phyloP scores from a whole-genome alignment of 768 basidiomycete species.

The Mycena haematopus region DNA sequence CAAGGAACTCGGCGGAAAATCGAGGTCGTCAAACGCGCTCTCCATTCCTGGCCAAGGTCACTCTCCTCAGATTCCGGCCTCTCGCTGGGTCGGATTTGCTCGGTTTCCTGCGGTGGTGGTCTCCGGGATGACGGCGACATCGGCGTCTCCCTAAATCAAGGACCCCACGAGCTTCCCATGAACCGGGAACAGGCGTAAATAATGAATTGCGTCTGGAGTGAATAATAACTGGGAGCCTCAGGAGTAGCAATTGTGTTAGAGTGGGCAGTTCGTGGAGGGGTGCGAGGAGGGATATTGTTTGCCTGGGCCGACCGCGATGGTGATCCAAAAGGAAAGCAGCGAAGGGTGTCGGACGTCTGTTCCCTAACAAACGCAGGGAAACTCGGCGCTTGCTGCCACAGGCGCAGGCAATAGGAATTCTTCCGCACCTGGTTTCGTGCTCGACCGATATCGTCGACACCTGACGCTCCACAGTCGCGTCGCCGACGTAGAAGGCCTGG shows the following conservation, averaged over 20 bases:
- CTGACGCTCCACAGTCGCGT: background rate
- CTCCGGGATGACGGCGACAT: conserved; percentile 24
- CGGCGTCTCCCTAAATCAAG: conserved; percentile 8
- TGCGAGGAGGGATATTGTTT: conserved; percentile 36
- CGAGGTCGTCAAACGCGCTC: conserved; percentile 48
- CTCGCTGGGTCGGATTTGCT: conserved; percentile 30
- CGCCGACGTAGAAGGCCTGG: conserved; percentile 9
- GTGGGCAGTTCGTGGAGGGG: conserved; percentile 45
- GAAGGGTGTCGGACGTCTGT: conserved; percentile 31
- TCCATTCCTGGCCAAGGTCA: conserved; percentile 42
- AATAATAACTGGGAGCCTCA: conserved; percentile 38
- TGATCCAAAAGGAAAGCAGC: conserved; percentile 37
- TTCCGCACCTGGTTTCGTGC: conserved; percentile 4
- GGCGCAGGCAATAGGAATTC: conserved; percentile 9
- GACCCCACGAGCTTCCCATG: conserved; percentile 11
- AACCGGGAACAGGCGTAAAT: conserved; percentile 33
- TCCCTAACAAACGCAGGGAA: conserved; percentile 27
- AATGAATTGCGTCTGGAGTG: conserved; percentile 33
- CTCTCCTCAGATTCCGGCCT: conserved; percentile 35
- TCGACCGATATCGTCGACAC: background rate
- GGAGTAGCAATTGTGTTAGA: conserved; percentile 30
- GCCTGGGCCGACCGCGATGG: conserved; percentile 37
- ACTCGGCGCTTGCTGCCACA: conserved; percentile 28
- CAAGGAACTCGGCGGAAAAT: conserved; percentile 52
- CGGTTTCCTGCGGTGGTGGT: conserved; percentile 14